Base-by-base conservation (phyloP, 2,329 filamentous ascomycete genomes). In the Verticillium alfalfae region DNA sequence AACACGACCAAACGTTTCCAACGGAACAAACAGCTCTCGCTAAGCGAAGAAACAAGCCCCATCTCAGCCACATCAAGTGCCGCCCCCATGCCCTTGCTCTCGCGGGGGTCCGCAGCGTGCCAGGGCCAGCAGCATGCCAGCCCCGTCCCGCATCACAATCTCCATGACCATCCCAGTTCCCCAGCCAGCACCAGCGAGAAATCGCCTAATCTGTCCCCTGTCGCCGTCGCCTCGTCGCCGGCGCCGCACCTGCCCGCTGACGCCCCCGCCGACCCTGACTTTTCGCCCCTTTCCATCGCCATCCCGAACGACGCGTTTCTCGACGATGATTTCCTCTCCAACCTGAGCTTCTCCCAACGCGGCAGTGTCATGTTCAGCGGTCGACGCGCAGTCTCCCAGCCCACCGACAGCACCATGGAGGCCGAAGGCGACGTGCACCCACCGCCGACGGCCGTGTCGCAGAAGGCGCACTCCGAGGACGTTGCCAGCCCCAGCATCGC, bases 301-400 rank as follows among this genome's bases (percentile, higher is more conserved):
- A 86, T 88, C 68, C 84, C 85, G 54, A 81, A 80, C 60, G 82
- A 83, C 61, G 78, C 73, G 68, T 75, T 88, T 61, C 75, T 87
- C 65, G 84, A 85, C 64, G 82, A 86, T 75, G 83, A 81, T 67
- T 83, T 84, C 69, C 72, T 88, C 69, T 79, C 76, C 66, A 77
- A 78, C 61, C 73, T 88, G 66, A 80, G 80, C 66, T 88, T 88
- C 70, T 87, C 85, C 62, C 86, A 86, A 65, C 79, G 86, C 67
- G 86, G 86, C 66, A 88, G 85, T 73, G 77, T 88, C 68, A 84
- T 88, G 79, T 79, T 87, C 69, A 79, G 81, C 64, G 80, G 79
- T 60, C 61, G 57, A 38, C 63, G 58, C 39, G 59, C 62, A 62
- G 60, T 60, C 57, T 58, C 61, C 37, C 57, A 39, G 54, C 59